Base-by-base conservation (phyloP, 148 eudicot species). In the Nyssa sinensis region DNA sequence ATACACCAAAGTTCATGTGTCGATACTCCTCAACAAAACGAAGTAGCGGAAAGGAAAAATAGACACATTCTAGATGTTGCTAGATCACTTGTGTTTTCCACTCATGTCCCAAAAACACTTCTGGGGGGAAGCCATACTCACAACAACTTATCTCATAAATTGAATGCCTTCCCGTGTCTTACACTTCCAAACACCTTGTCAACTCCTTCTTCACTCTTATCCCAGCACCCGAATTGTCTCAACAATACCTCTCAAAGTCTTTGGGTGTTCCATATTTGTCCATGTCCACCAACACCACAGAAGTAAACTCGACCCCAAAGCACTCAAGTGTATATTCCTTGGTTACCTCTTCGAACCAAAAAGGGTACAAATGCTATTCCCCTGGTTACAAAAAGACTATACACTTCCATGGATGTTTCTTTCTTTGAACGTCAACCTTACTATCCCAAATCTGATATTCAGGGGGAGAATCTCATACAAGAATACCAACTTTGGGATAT, bases 111-210 rank as follows among this genome's bases (percentile, higher is more conserved):
- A 24, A 61, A n/a, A 61, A 28, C 31, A 61, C 19, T 61, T 61
- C 28, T 61, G n/a, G 64, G 64, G 29, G 30, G 30, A 61, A 61
- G 64, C 12, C 31, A 61, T 61, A 5, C 64, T 61, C 64, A 57
- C 25, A 23, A 13, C 61, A 17, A 57, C 61, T 16, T 57, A 57
- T 57, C 61, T 57, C 61, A 57, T 57, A 16, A 57, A 57, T 57
- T 4, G 64, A 28, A 61, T 61, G 64, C 28, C 64, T 23, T 61
- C 64, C 10, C 31, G 64, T 49, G 64, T 61, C 31, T 28, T 61
- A 13, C 7, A 61, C 28, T 61, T 61, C 31, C 64, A 61, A 61
- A 61, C 64, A 61, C 64, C 64, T 14, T 61, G 64, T 49, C 64
- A 61, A 61, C 19, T 28, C 29, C 28, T 61, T 61, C 29, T 61